Evolutionary conservation across 225 moss, liverwort and hornwort genomes (phyloP), one percentile per base, ranked within the genome.

Genomic region (Neckera pumila): DNA sequence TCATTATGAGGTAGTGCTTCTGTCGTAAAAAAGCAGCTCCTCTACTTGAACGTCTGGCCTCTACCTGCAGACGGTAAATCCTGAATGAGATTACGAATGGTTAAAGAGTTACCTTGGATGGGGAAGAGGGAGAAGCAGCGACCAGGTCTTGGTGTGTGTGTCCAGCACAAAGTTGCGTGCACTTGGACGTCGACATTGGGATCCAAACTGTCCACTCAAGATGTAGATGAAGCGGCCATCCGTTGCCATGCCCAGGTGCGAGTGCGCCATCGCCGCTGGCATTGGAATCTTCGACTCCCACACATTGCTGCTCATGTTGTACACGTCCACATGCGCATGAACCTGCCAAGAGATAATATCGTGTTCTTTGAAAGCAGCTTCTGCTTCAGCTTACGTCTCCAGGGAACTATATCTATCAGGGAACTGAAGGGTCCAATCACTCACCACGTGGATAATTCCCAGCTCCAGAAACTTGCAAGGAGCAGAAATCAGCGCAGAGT

Each of bases 251-350:
- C 93, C 94, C 21, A 95, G 67, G 69, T 95, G 94, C 11, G 94
- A 95, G 80, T 95, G 92, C 15, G 94, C 93, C 94, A 93, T 95
- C 31, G 79, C 80, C 43, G 53, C 42, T 6, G 94, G 94, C 89
- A 93, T 95, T 40, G 86, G 81, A 81, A 92, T 86, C 31, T 89
- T 88, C 42, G 87, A 49, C 72, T 86, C 90, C 94, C 94, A 95
- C 18, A 75, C 40, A 61, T 95, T 47, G 81, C 82, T 91, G 72
- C 86, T 91, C 64, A 95, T 49, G 70, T 95, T 93, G 90, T 91
- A 95, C 34, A 93, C 89, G 86, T 95, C 94, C 74, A 93, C 92
- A 84, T 93, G 94, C 19, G 84, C 58, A 76, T 94, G 93, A 87
- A 94, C 94, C 94, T 93, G 87, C 42, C 65, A 59, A 58, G 66